These are phyloP conservation scores for Aureobasidium sp. DNA, from an alignment of 2,329 filamentous ascomycete species.

Conservation along the genomic window DNA sequence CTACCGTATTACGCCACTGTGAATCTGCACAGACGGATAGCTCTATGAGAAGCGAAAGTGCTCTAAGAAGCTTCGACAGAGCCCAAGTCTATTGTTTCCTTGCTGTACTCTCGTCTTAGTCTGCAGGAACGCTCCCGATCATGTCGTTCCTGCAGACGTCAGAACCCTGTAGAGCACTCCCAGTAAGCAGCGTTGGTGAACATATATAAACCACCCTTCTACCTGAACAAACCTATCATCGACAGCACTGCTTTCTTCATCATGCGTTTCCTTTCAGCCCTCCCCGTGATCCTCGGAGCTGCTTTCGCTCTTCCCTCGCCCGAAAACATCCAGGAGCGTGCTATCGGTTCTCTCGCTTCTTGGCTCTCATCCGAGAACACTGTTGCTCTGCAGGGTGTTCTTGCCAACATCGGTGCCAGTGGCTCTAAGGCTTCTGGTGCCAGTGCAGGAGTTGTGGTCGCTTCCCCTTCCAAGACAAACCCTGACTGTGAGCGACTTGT, in stretches of 20 bases:
- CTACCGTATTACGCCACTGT: neutral
- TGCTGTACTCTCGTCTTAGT: neutral
- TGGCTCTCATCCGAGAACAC: slow-evolving; percentile 37
- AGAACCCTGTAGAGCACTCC: neutral
- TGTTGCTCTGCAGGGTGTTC: slow-evolving; percentile 42
- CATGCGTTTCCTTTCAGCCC: slow-evolving; percentile 10
- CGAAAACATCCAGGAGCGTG: slow-evolving; percentile 15
- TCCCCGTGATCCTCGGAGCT: slow-evolving; percentile 10
- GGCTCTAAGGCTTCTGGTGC: slow-evolving; percentile 42
- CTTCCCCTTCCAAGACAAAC: slow-evolving; percentile 45
- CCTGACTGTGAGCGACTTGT: slow-evolving; percentile 41
- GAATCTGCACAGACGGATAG: neutral
- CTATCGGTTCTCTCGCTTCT: slow-evolving; percentile 19
- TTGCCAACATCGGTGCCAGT: slow-evolving; percentile 48
- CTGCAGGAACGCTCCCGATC: neutral
- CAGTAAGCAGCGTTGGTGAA: neutral
- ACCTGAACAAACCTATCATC: neutral
- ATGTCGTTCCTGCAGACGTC: neutral
- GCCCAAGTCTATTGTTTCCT: neutral
- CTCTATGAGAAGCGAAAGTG: neutral
- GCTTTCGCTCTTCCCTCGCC: slow-evolving; percentile 14
- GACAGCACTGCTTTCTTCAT: neutral
- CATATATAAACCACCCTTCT: slow-evolving; percentile 1
- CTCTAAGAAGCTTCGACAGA: neutral
- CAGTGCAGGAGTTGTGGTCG: slow-evolving; percentile 43